Evolutionary conservation across 2,329 filamentous ascomycete species (phyloP), one percentile per base, ranked within the genome.

Genomic region (Fusarium veterinarium): DNA sequence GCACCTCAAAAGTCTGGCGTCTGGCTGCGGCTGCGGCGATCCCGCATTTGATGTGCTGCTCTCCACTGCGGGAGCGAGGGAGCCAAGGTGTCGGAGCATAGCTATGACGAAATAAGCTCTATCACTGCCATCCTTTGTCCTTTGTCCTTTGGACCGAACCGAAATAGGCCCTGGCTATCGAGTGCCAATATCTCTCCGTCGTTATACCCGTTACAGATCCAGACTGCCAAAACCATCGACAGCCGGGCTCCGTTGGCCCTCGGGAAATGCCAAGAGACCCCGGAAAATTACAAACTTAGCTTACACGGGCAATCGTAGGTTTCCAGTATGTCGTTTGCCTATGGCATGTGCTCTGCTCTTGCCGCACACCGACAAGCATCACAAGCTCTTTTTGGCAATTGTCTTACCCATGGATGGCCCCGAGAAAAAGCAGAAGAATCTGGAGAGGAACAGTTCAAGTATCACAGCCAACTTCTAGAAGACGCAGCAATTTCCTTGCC

Each of bases 71-170:
- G 70, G 72, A 75, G 61, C 67, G 46, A 67, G 69, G 64, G 71
- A 72, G 64, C 57, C 67, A 70, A 55, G 61, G 44, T 60, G 72
- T 64, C 57, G 57, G 63, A 53, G 53, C 57, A 56, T 44, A 38
- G 38, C 62, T 53, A 72, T 74, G 75, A 77, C 74, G 72, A 72
- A 69, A 75, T 64, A 61, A 75, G 61, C 60, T 60, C 42, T 55
- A 42, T 28, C 40, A 53, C 59, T 71, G 65, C 66, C 73, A 71
- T 77, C 76, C 76, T 67, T 77, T 77, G 76, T 14, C 31, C 31
- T 65, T 77, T 77, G 35, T 37, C 35, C 35, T 65, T 77, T 77
- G 76, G 76, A 60, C 76, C 76, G 76, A 77, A 77, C 74, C 76
- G 76, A 76, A 62, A 75, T 51, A 57, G 57, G 60, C 56, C 64